phyloP scores from a whole-genome alignment of 2,329 filamentous ascomycete species.

The Ceratocystis alfenasii region DNA sequence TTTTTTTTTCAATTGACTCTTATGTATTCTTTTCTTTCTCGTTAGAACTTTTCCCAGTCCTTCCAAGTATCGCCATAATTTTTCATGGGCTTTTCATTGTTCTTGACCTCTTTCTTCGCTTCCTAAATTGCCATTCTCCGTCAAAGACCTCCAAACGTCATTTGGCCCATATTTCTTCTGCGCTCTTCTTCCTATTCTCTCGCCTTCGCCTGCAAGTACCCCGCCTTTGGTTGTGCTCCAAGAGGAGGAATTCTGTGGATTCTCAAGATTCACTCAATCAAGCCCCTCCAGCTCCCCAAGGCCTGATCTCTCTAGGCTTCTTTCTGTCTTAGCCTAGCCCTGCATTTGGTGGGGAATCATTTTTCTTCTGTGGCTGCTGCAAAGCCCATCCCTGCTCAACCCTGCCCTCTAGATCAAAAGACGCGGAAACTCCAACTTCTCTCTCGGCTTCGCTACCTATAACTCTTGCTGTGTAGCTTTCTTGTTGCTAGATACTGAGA shows the following conservation, averaged over 20 bases:
- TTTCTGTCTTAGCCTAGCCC: not conserved
- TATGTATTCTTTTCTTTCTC: not conserved
- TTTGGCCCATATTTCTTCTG: not conserved
- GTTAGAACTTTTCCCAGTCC: not conserved
- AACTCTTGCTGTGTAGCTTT: too few species aligned
- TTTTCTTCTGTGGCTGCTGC: too few species aligned
- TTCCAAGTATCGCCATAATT: too few species aligned
- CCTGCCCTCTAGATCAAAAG: too few species aligned
- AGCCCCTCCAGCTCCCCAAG: not conserved
- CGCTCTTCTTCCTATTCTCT: not conserved
- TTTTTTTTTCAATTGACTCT: not conserved
- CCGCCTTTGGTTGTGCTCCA: not conserved
- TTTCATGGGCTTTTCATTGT: too few species aligned
- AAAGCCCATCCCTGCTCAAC: too few species aligned
- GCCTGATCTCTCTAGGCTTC: not conserved
- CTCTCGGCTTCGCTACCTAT: too few species aligned
- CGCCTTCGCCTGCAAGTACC: conserved; percentile 1
- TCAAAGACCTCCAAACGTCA: too few species aligned
- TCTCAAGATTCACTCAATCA: not conserved
- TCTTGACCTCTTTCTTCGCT: not conserved
- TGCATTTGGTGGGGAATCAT: not conserved
- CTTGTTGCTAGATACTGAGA: too few species aligned
- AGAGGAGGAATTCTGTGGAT: too few species aligned
- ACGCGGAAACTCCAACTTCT: too few species aligned
- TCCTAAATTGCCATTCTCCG: not conserved